Base-by-base conservation (phyloP, 2,329 filamentous ascomycete species). In the Pyrenophora seminiperda region DNA sequence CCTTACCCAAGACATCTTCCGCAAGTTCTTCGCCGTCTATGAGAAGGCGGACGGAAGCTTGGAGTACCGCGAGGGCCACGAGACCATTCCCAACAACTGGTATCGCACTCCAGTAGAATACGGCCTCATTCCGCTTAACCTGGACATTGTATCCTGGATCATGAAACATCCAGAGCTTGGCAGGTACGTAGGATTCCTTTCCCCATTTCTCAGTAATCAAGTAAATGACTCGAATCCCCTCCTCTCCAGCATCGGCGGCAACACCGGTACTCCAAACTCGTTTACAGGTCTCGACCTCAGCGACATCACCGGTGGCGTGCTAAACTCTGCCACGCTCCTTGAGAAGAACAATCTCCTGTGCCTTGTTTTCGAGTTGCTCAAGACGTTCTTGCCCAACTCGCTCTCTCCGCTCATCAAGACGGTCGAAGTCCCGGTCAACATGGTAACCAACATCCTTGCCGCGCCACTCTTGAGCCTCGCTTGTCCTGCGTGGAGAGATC, bases 71-170 rank as follows among this genome's bases (percentile, higher is more conserved):
- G 59, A 72, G 18, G 80, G 81, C n/a, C 75, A 76, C 58, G 79
- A 83, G 56, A 72, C 75, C 3, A 80, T 83, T 33, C 80, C 81
- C 0, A 71, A 76, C 18, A 82, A 82, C 65, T 83, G 79, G 77
- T 83, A 78, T 64, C 74, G 75, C 32, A 70, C 61, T 4, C 65
- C 70, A 0, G 61, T 73, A 0, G 78, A 81, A 40, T 83, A 80
- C 48, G 75, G 75, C n/a, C 67, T 81, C 6, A 58, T 79, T 5
- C 67, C 44, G 15, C 48, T 64, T 13, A 64, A 64, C 34, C 15
- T 63, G 22, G 62, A 65, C 24, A 30, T 59, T 17, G 31, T 63
- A 4, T 22, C 30, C 7, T 62, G 60, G 58, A 31, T 54, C 13
- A 1, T 44, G 20, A 59, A 47, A 37, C 45, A 63, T 15, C 58